Conservation (phyloP, 2,329 filamentous ascomycete species). For the Fusarium multiceps region DNA sequence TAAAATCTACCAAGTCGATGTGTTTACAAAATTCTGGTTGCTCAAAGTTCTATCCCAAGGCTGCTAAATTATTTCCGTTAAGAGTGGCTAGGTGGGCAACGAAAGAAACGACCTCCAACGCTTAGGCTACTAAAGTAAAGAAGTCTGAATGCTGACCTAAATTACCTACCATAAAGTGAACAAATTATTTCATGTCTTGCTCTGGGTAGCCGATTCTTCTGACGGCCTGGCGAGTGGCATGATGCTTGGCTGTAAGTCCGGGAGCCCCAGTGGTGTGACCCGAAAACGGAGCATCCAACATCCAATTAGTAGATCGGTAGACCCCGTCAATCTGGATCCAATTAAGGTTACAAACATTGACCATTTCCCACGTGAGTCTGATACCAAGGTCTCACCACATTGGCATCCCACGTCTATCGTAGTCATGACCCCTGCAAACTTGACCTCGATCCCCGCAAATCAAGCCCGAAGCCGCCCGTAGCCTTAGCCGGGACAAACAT, state of each 20-base stretch:
- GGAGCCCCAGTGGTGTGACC: not conserved
- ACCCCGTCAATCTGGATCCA: not conserved
- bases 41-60: not conserved
- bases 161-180: no score
- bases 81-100: not conserved
- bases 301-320: not conserved
- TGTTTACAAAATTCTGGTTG: not conserved
- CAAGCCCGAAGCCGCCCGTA: constrained; percentile 37
- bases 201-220: no score
- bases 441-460: constrained; percentile 28
- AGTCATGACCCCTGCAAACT: not conserved
- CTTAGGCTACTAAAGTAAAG: no score
- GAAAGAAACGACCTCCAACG: no score
- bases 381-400: not conserved
- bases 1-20: not conserved
- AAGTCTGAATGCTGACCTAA: accelerated
- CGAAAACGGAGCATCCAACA: not conserved
- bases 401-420: not conserved
- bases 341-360: not conserved
- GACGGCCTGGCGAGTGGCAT: not conserved
- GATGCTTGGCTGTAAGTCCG: not conserved
- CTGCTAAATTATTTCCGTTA: not conserved
- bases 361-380: not conserved
- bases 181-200: no score
- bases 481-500: constrained; percentile 3